Percentiles rank a stretch among this genome's conserved stretches.
Evolutionary conservation across 192 early-diverging fungal genomes (phyloP).

Genomic region (Backusella tuberculispora): DNA sequence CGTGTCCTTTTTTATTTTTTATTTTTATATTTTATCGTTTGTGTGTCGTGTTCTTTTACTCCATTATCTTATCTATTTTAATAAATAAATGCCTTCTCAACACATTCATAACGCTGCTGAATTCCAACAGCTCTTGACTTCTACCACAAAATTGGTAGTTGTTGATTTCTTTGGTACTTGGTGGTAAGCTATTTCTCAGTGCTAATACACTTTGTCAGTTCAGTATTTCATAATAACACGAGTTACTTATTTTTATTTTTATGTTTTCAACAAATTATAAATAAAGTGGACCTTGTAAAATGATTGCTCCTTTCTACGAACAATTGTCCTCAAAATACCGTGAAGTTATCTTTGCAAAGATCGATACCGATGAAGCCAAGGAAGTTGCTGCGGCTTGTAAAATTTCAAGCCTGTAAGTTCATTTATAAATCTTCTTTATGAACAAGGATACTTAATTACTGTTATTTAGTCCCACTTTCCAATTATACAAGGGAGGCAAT

Average conservation of each 20-base stretch:
- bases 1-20: not conserved
- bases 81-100: slow-evolving; percentile 22
- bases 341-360: slow-evolving; percentile 56
- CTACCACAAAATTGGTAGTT: slow-evolving; percentile 45
- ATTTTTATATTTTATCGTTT: too few relatives aligned
- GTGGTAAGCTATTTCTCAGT: slow-evolving; percentile 21
- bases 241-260: not conserved
- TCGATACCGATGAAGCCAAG: slow-evolving; percentile 33
- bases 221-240: not conserved
- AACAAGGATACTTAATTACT: not conserved
- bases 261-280: not conserved
- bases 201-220: not conserved
- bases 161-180: slow-evolving; percentile 59
- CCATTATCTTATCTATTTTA: not conserved
- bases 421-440: not conserved
- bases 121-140: slow-evolving; percentile 32
- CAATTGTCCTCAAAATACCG: slow-evolving; percentile 51
- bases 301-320: slow-evolving; percentile 56
- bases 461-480: slow-evolving; percentile 80
- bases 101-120: slow-evolving; percentile 44
- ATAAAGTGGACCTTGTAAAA: slow-evolving; percentile 55
- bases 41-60: not conserved
- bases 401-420: slow-evolving; percentile 50
- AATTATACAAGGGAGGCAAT: slow-evolving; percentile 76
- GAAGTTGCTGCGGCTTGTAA: slow-evolving; percentile 42